Conservation (phyloP, 2,329 filamentous ascomycete species). For the Chalara sp. region DNA sequence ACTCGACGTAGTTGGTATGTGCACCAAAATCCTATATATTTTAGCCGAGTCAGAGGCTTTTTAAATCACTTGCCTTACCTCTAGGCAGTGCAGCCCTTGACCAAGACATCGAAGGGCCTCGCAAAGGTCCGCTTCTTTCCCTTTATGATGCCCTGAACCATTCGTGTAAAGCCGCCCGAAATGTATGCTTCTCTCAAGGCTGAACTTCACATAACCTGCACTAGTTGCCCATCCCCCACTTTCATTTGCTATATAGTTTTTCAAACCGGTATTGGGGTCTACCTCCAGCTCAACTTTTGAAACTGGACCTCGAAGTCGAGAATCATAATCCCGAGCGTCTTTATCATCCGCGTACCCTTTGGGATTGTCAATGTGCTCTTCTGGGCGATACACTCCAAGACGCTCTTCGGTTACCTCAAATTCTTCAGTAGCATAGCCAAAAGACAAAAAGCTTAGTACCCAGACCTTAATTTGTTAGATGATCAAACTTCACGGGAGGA, state of each 20-base stretch:
- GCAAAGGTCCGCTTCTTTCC: slow-evolving; percentile 70
- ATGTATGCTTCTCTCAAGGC: slow-evolving; percentile 67
- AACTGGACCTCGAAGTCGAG: slow-evolving; percentile 75
- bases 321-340: slow-evolving; percentile 79
- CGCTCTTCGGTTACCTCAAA: slow-evolving; percentile 79
- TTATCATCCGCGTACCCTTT: slow-evolving; percentile 76
- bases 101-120: slow-evolving; percentile 64
- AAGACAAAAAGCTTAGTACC: slow-evolving; percentile 74
- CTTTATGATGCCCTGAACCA: slow-evolving; percentile 48
- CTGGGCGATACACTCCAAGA: slow-evolving; percentile 73
- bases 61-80: slow-evolving; percentile 11
- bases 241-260: slow-evolving; percentile 97
- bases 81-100: slow-evolving; percentile 50
- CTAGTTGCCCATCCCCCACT: slow-evolving; percentile 83
- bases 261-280: slow-evolving; percentile 82
- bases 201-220: slow-evolving; percentile 73
- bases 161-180: slow-evolving; percentile 69
- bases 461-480: slow-evolving; percentile 44
- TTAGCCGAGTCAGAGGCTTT: slow-evolving; percentile 12
- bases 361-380: slow-evolving; percentile 70
- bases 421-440: slow-evolving; percentile 79
- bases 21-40: slow-evolving; percentile 57
- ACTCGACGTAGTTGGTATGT: slow-evolving; percentile 78
- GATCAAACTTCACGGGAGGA: not conserved
- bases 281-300: slow-evolving; percentile 64